Percentiles rank a stretch among this genome's conserved stretches.
These are phyloP conservation scores for Candida yuanshanica DNA, from an alignment of 805 yeast species.

Conservation along the genomic window DNA sequence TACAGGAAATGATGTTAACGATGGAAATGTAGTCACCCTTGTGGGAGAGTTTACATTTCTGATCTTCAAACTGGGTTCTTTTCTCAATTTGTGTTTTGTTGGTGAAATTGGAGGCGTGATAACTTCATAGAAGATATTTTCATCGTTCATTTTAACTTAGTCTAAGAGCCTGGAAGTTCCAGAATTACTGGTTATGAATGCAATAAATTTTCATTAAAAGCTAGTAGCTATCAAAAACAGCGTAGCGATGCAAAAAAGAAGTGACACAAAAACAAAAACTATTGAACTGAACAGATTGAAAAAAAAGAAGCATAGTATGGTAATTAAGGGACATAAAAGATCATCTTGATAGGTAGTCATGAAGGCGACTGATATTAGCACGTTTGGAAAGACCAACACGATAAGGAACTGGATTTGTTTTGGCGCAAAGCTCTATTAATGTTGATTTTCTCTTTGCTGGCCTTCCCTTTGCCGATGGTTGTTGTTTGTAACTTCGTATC, in stretches of 20 bases:
- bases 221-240: too few species aligned
- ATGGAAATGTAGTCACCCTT: too few species aligned
- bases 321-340: not conserved
- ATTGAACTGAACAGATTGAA: not conserved
- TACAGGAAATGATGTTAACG: too few species aligned
- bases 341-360: conserved; percentile 12
- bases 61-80: not conserved
- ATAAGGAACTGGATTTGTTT: conserved; percentile 9
- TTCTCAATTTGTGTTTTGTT: not conserved
- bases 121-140: not conserved
- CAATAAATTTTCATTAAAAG: too few species aligned
- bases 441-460: conserved; percentile 9
- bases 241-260: too few species aligned
- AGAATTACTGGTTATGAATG: too few species aligned
- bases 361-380: conserved; percentile 17
- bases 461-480: not conserved
- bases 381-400: conserved; percentile 23
- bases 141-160: not conserved
- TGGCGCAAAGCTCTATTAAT: conserved; percentile 11
- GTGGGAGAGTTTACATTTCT: not conserved
- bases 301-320: not conserved
- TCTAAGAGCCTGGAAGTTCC: too few species aligned
- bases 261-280: not conserved
- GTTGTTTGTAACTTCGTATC: too few species aligned
- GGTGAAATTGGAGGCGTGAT: not conserved